Conservation (phyloP, 192 early-diverging fungal species). For the Backusella circina region DNA sequence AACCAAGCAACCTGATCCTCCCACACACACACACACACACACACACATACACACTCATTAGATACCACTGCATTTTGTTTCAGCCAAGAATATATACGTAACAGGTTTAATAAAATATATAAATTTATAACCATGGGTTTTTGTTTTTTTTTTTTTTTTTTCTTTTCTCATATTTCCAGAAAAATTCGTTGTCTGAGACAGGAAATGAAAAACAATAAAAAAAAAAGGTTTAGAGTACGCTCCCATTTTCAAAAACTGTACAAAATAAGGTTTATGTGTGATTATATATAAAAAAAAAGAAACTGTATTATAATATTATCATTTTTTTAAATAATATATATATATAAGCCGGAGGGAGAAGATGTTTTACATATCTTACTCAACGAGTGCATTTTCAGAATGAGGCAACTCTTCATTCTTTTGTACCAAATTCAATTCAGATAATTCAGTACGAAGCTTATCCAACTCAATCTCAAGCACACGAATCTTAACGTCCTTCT, state of each 20-base stretch:
- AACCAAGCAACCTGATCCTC: not conserved
- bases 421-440: conserved; percentile 22
- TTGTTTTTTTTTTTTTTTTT: not conserved
- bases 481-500: conserved; percentile 73
- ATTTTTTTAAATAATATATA: not conserved
- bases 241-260: no score
- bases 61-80: not conserved
- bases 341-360: no score
- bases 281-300: not conserved
- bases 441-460: conserved; percentile 33
- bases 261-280: not conserved
- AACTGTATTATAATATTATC: conserved; percentile 1
- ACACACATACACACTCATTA: not conserved
- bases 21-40: not conserved
- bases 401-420: conserved; percentile 21
- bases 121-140: not conserved
- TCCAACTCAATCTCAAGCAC: conserved; percentile 78
- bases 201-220: not conserved
- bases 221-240: not conserved
- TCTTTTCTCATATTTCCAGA: not conserved
- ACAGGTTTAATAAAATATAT: not conserved
- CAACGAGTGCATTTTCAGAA: conserved; percentile 8
- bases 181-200: not conserved
- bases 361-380: not conserved
- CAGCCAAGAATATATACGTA: not conserved